Conservation (phyloP, 768 basidiomycete species). For the Gymnopilus junonius region DNA sequence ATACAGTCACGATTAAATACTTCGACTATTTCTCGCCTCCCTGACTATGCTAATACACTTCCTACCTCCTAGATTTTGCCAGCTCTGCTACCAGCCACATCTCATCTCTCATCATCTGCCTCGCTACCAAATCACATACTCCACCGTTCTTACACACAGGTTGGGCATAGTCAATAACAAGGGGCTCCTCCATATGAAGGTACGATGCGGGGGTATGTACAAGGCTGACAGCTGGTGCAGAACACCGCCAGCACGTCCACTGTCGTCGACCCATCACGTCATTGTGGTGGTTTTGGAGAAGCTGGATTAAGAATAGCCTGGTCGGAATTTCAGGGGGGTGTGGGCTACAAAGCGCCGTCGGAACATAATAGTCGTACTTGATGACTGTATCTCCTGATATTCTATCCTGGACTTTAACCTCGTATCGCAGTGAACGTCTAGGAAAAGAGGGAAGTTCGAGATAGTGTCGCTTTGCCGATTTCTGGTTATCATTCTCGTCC, state of each 20-base stretch:
- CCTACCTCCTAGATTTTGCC: not conserved
- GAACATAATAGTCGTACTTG: constrained; percentile 7
- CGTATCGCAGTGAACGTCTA: constrained; percentile 13
- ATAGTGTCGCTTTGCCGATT: not conserved
- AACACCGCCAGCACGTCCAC: constrained; percentile 18
- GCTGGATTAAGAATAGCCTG: constrained; percentile 4
- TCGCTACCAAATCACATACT: constrained; percentile 10
- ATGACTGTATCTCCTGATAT: constrained; percentile 5
- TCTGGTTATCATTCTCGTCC: not conserved
- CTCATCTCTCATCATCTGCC: constrained; percentile 14
- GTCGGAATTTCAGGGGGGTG: constrained; percentile 15
- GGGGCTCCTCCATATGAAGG: constrained; percentile 6
- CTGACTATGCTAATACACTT: not conserved
- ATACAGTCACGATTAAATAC: too few relatives aligned
- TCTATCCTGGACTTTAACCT: constrained; percentile 5
- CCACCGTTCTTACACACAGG: constrained; percentile 16
- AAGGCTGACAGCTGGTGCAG: constrained; percentile 2
- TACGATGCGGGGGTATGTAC: constrained; percentile 14
- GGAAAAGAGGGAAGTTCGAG: not conserved
- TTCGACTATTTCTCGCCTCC: too few relatives aligned
- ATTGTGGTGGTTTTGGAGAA: constrained; percentile 16
- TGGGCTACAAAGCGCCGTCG: constrained; percentile 2
- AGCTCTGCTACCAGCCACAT: constrained; percentile 5
- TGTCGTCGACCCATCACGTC: constrained; percentile 3
- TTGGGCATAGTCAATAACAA: constrained; percentile 11